Conservation (phyloP, 805 yeast genomes). For the Candida sithepensis region DNA sequence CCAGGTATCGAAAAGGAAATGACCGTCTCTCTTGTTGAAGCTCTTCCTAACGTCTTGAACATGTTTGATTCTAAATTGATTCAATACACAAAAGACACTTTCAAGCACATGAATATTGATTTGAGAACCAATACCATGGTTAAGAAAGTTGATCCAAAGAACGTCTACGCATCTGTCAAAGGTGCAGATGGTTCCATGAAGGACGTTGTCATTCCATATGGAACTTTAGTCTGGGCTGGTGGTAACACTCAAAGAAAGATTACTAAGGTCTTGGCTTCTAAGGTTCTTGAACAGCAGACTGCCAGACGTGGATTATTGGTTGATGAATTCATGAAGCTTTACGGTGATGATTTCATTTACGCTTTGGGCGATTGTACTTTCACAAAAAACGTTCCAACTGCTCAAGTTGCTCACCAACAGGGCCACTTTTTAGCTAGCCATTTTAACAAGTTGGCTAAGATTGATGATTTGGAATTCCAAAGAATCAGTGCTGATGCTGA, state of each 20-base stretch:
- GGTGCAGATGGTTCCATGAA: constrained; percentile 62
- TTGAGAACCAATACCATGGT: constrained; percentile 84
- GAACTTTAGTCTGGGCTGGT: constrained; percentile 93
- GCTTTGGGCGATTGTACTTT: constrained; percentile 93
- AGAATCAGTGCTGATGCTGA: constrained; percentile 40
- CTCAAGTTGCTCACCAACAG: constrained; percentile 95
- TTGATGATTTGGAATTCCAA: constrained; percentile 51
- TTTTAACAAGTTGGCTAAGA: constrained; percentile 59
- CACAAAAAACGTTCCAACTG: constrained; percentile 89
- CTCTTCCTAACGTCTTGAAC: constrained; percentile 80
- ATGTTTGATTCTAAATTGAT: constrained; percentile 66
- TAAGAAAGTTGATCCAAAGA: constrained; percentile 68
- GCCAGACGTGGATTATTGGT: constrained; percentile 88
- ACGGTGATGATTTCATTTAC: constrained; percentile 74
- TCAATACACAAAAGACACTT: constrained; percentile 74
- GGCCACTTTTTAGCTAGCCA: constrained; percentile 75
- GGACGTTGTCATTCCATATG: constrained; percentile 67
- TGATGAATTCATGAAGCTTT: constrained; percentile 73
- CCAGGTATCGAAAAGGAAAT: constrained; percentile 80
- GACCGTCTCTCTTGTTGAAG: constrained; percentile 81
- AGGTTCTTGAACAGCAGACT: constrained; percentile 69
- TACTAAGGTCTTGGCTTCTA: constrained; percentile 58
- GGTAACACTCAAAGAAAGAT: constrained; percentile 88
- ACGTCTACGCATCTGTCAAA: constrained; percentile 68
- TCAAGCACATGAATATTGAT: constrained; percentile 62